Conservation (phyloP, 441 rosid genomes). For the Adansonia gregorii region DNA sequence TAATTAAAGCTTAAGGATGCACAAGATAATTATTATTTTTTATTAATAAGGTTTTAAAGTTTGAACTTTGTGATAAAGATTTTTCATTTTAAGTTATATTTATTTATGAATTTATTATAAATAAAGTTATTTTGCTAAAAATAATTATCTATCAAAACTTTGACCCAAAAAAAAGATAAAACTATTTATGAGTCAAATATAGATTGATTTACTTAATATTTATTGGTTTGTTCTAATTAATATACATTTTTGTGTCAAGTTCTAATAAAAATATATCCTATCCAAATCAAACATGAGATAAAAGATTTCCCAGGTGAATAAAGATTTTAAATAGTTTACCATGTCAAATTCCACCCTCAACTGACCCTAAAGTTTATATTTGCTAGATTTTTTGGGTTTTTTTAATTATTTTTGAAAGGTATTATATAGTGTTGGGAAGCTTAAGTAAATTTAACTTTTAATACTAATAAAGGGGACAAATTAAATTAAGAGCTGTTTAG, state of each 20-base stretch:
- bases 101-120: too few species aligned
- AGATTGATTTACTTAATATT: too few species aligned
- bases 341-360: background rate
- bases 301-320: background rate
- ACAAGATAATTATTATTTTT: too few species aligned
- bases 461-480: background rate
- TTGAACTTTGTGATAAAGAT: too few species aligned
- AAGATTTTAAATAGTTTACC: background rate
- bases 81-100: too few species aligned
- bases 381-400: background rate
- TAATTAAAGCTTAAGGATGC: too few species aligned
- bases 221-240: too few species aligned
- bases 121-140: too few species aligned
- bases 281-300: background rate
- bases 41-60: too few species aligned
- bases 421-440: background rate
- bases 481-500: background rate
- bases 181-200: too few species aligned
- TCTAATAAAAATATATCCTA: background rate
- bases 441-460: background rate
- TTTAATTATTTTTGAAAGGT: background rate
- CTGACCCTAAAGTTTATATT: background rate
- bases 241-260: background rate
- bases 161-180: too few species aligned
- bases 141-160: too few species aligned